Conservation (phyloP, 495 filamentous ascomycete species). For the Penicillium samsonianum region DNA sequence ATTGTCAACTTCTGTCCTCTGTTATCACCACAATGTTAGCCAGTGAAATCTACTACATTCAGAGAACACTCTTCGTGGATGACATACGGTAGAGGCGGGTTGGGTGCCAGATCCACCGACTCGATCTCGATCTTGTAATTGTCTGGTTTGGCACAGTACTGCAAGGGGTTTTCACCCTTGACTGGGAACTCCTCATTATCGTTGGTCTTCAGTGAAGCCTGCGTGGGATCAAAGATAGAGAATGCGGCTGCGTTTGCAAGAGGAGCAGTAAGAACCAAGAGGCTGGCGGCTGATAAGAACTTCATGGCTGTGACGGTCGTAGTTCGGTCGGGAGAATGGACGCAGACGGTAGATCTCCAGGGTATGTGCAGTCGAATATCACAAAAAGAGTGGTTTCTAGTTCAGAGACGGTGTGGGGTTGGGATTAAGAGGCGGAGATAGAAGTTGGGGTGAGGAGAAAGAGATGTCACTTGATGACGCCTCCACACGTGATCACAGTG, state of each 20-base stretch:
- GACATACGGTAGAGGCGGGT: conserved; percentile 84
- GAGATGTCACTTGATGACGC: conserved; percentile 35
- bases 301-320: conserved; percentile 42
- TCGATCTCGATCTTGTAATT: conserved; percentile 70
- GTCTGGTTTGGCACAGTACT: conserved; percentile 67
- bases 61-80: background rate
- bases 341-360: background rate
- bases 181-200: conserved; percentile 28
- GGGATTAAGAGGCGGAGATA: no score
- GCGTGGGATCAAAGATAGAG: conserved; percentile 33
- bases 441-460: conserved; percentile 9
- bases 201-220: conserved; percentile 30
- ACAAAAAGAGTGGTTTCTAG: background rate
- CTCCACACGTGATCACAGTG: conserved; percentile 13
- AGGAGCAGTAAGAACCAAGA: conserved; percentile 38
- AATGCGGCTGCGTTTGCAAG: conserved; percentile 36
- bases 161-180: conserved; percentile 45
- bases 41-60: conserved; percentile 11
- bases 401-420: background rate
- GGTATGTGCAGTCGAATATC: background rate
- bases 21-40: conserved; percentile 14
- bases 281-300: conserved; percentile 42
- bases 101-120: conserved; percentile 76
- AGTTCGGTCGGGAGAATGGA: background rate
- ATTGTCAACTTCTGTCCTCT: conserved; percentile 83